Conservation (phyloP, 495 filamentous ascomycete species). For the Parathielavia appendiculata region DNA sequence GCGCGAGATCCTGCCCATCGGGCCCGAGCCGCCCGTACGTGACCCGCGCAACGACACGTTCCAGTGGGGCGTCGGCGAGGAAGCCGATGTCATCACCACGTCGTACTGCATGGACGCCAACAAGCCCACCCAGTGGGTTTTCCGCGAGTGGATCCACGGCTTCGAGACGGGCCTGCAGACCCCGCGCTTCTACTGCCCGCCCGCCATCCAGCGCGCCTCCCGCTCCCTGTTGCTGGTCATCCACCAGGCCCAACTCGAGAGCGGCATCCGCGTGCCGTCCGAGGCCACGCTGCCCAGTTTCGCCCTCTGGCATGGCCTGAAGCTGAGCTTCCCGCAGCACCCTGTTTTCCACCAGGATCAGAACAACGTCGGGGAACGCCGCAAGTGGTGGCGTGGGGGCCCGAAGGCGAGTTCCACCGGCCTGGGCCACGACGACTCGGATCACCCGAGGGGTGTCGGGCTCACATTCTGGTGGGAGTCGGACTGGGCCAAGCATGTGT, state of each 20-base stretch:
- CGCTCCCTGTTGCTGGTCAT: conserved; percentile 26
- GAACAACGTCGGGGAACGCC: conserved; percentile 20
- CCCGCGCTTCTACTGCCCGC: conserved; percentile 34
- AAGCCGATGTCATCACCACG: conserved; percentile 52
- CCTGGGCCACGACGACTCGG: conserved; percentile 22
- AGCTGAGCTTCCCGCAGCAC: conserved; percentile 36
- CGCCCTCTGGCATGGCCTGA: conserved; percentile 41
- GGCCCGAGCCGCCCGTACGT: conserved; percentile 40
- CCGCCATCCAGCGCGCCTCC: conserved; percentile 30
- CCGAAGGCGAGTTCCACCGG: conserved; percentile 24
- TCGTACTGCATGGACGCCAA: conserved; percentile 48
- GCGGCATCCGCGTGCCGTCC: conserved; percentile 29
- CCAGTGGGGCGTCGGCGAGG: conserved; percentile 56
- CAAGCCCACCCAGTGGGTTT: conserved; percentile 43
- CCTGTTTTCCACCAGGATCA: conserved; percentile 29
- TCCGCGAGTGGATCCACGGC: conserved; percentile 37
- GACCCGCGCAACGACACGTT: conserved; percentile 45
- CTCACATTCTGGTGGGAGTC: conserved; percentile 35
- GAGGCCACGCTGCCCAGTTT: conserved; percentile 39
- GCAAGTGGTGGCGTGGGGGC: conserved; percentile 36
- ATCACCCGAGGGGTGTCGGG: conserved; percentile 26
- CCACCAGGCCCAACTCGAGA: conserved; percentile 30
- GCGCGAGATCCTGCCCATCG: conserved; percentile 45
- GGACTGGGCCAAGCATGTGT: conserved; percentile 25
- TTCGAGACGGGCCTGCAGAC: conserved; percentile 35